Conservation (phyloP, 805 yeast genomes). For the Scheffersomyces amazonensis region DNA sequence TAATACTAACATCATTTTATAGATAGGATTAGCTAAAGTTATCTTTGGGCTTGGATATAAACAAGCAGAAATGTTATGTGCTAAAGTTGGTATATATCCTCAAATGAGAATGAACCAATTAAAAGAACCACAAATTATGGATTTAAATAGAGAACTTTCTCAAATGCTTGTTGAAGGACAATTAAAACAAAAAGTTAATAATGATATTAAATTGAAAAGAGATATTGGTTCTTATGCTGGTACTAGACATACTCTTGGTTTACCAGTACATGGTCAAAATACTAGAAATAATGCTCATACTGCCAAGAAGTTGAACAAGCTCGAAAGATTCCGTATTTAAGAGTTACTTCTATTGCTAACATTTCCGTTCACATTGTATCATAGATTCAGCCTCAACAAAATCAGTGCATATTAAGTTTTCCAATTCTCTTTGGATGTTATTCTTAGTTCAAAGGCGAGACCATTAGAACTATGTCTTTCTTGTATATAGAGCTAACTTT, state of each 20-base stretch:
- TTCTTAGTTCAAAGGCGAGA: too few relatives aligned
- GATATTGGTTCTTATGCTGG: conserved; percentile 85
- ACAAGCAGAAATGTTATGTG: conserved; percentile 73
- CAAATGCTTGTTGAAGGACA: conserved; percentile 80
- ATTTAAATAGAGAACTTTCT: conserved; percentile 82
- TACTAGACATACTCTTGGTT: conserved; percentile 80
- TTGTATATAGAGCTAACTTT: too few relatives aligned
- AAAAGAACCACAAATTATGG: conserved; percentile 81
- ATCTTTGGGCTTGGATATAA: conserved; percentile 84
- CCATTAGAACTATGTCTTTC: too few relatives aligned
- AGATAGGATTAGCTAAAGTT: conserved; percentile 67
- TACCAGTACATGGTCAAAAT: conserved; percentile 72
- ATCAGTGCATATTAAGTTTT: too few relatives aligned
- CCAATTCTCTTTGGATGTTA: too few relatives aligned
- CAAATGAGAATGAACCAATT: conserved; percentile 92
- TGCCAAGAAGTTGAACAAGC: conserved; percentile 79
- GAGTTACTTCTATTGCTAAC: neutral
- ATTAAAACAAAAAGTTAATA: conserved; percentile 67
- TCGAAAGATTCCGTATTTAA: conserved; percentile 48
- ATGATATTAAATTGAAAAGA: conserved; percentile 76
- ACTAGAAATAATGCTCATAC: conserved; percentile 90
- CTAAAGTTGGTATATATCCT: conserved; percentile 89
- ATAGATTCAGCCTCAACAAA: too few relatives aligned
- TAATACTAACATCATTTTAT: conserved; percentile 16
- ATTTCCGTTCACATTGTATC: too few relatives aligned